Evolutionary conservation across 2,329 filamentous ascomycete genomes (phyloP), one percentile per base, ranked within the genome.

Genomic region (Nemania sp.): DNA sequence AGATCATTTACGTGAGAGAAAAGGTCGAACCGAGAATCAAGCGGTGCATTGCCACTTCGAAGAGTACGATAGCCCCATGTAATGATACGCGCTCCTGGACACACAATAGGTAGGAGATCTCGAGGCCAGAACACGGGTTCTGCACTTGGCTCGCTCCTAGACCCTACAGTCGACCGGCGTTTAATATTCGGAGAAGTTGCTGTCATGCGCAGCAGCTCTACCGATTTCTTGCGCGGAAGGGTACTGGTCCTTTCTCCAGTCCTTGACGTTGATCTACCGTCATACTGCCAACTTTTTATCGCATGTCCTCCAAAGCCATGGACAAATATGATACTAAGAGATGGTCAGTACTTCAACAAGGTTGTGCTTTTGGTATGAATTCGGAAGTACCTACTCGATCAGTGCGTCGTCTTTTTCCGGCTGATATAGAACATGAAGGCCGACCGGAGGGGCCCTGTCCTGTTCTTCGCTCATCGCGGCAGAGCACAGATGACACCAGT

Each of bases 231-330:
- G 11, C 45, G 39, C n/a, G 20, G 19, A 11, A 28, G n/a, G 31
- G 48, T 26, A 7, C 37, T 40, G 0, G 39, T 23, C 19, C 15
- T 42, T 3, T 31, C 15, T 22, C 36, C 28, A 44, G 17, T 17
- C 9, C 6, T 7, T n/a, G 40, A 23, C 11, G 26, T 11, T 22
- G 9, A 24, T 11, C 19, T 34, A 17, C 30, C 46, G 15, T 60
- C 50, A 24, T 37, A 42, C 39, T 57, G 54, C 57, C 57, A 60
- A 12, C 44, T 57, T 23, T 41, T 42, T 49, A 57, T 46, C 14
- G 54, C 51, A 39, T 60, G 54, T n/a, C 57, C 57, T 12, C 57
- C 57, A 20, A 60, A 55, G 0, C 57, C 57, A 43, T 60, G 57
- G n/a, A 55, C 37, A 15, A 60, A 45, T 20, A 60, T 49, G 11